Conservation (phyloP, 352 stramenopile species). For the Saprolegnia diclina region DNA sequence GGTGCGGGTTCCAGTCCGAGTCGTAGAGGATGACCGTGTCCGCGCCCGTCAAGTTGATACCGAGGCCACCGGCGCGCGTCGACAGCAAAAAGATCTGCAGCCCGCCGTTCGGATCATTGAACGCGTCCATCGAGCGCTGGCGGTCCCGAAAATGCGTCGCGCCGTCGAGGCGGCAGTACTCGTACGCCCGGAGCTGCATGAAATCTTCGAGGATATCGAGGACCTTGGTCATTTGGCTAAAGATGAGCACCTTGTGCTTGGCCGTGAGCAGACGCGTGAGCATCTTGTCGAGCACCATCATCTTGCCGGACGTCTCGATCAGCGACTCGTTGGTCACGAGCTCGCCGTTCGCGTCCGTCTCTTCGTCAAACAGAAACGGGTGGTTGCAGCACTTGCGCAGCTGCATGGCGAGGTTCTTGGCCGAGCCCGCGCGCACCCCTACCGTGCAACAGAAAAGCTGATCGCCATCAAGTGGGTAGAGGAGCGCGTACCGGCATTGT, state of each 20-base stretch:
- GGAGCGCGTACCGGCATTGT: constrained; percentile 31
- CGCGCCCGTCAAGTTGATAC: constrained; percentile 95
- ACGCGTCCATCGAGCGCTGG: constrained; percentile 96
- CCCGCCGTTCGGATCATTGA: constrained; percentile 53
- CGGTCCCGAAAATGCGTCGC: constrained; percentile 88
- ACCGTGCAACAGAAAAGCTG: background rate
- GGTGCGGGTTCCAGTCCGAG: constrained; percentile 99
- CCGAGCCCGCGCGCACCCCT: constrained; percentile 45
- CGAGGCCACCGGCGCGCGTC: constrained; percentile 92
- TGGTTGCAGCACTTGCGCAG: constrained; percentile 92
- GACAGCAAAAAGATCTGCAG: constrained; percentile 76
- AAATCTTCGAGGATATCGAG: constrained; percentile 98
- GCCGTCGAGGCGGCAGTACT: constrained; percentile 96
- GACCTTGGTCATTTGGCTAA: constrained; percentile 82
- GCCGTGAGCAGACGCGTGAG: constrained; percentile 55
- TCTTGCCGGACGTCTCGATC: constrained; percentile 55
- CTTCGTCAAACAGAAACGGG: constrained; percentile 81
- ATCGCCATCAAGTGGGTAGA: background rate
- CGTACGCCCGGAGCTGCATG: constrained; percentile 76
- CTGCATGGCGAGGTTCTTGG: constrained; percentile 76
- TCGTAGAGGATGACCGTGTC: constrained; percentile 98
- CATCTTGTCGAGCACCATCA: constrained; percentile 92
- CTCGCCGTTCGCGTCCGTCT: constrained; percentile 36
- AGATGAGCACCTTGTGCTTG: constrained; percentile 64
- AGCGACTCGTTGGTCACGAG: constrained; percentile 27